These are phyloP conservation scores for Stromatinia cepivora DNA, from an alignment of 2,329 filamentous ascomycete species.

Conservation along the genomic window DNA sequence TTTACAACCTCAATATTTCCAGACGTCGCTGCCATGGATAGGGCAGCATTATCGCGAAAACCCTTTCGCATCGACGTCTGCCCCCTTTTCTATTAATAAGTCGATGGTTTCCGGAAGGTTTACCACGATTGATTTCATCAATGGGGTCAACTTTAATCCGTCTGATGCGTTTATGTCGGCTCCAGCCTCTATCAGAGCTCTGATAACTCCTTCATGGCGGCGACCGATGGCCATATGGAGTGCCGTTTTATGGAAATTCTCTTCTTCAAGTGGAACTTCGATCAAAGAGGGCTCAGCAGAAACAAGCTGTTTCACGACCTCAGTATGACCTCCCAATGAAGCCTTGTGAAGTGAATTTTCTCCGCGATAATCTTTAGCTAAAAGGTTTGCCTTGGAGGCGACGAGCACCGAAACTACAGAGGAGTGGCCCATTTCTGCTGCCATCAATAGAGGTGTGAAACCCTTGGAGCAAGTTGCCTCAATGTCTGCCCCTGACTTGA, in stretches of 20 bases:
- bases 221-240: not conserved
- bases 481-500: not conserved
- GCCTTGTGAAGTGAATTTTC: conserved; percentile 13
- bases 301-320: conserved; percentile 7
- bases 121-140: not conserved
- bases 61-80: not conserved
- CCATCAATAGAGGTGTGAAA: conserved; percentile 11
- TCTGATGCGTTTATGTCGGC: not conserved
- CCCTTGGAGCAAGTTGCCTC: not conserved
- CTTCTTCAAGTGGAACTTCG: not conserved
- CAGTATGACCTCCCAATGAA: not conserved
- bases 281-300: not conserved
- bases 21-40: not conserved
- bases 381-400: conserved; percentile 1
- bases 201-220: not conserved
- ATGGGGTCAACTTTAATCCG: not conserved
- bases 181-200: not conserved
- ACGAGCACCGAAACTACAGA: not conserved
- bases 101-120: not conserved
- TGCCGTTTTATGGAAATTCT: not conserved
- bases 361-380: conserved; percentile 1
- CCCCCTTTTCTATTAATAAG: conserved; percentile 4
- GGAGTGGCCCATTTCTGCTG: conserved; percentile 3
- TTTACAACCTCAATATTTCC: not conserved
- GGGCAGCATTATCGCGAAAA: not conserved